phyloP scores from a whole-genome alignment of 2,329 filamentous ascomycete species.

The Epichloe sylvatica region DNA sequence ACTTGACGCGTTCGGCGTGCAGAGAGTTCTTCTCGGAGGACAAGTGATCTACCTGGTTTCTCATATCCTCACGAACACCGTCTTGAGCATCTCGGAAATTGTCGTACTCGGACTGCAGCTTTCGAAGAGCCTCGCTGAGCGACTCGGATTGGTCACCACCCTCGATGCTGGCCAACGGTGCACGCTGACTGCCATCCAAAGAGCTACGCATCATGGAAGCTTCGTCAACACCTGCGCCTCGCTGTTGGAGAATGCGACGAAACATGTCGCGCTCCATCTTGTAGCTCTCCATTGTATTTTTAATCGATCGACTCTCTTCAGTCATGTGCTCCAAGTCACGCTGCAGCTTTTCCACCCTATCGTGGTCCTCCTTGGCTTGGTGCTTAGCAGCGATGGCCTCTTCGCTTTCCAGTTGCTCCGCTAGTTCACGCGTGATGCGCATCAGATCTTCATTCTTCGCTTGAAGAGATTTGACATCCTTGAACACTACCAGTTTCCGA shows the following conservation, averaged over 20 bases:
- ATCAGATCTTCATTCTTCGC: conserved; percentile 77
- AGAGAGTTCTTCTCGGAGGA: conserved; percentile 70
- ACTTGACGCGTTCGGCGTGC: conserved; percentile 67
- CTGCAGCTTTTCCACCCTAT: conserved; percentile 60
- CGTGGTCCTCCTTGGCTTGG: conserved; percentile 48
- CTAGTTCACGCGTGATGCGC: conserved; percentile 68
- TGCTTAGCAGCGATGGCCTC: conserved; percentile 59
- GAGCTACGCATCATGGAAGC: conserved; percentile 60
- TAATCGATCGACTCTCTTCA: conserved; percentile 72
- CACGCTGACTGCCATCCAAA: conserved; percentile 40
- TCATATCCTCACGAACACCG: conserved; percentile 67
- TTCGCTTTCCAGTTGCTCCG: conserved; percentile 80
- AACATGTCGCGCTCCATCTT: conserved; percentile 96
- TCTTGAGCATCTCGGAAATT: conserved; percentile 74
- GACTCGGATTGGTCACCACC: conserved; percentile 40
- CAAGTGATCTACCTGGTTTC: conserved; percentile 70
- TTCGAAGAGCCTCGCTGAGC: conserved; percentile 65
- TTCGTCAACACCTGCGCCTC: conserved; percentile 45
- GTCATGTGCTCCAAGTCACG: conserved; percentile 61
- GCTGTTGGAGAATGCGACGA: conserved; percentile 77
- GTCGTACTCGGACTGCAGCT: conserved; percentile 82
- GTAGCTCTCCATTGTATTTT: conserved; percentile 78
- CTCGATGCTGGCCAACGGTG: conserved; percentile 46
- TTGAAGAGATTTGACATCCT: conserved; percentile 70
- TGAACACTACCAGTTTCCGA: conserved; percentile 79